Base-by-base conservation (phyloP, 306 rosid genomes). In the Echinosophora koreensis region DNA sequence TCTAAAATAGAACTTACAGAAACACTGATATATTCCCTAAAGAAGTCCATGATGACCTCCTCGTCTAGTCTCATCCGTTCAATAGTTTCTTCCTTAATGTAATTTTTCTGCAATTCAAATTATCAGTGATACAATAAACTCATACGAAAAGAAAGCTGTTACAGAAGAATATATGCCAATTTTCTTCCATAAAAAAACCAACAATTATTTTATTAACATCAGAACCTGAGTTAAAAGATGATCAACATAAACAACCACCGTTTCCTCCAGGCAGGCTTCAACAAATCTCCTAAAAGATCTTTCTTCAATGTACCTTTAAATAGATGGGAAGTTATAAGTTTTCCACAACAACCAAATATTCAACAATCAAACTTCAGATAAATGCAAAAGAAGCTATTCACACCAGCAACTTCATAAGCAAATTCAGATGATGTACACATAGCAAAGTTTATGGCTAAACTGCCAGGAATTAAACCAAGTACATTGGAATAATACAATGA, bases 241-340 rank as follows among this genome's bases (percentile, higher is more conserved):
- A 73, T 95, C 99, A 66, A 92, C 97, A 67, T 92, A 95, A 78
- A 92, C 92, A 55, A 92, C 66, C 60, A 91, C 88, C 8, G 97
- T 89, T 88, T 95, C 99, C 87, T 95, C 99, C 52, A 95, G 90
- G 86, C 99, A 95, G 69, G 99, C 97, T 87, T 95, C 99, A 55
- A 95, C 99, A 71, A 95, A 95, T 88, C 92, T 95, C 87, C 97
- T 89, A 78, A 95, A 95, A 18, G 97, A 92, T 82, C 97, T 87
- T 65, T 95, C 99, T 92, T 95, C 99, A 77, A 92, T 89, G 86
- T 95, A 95, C 96, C 99, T 94, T 94, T 83, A 46, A 79, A 56
- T 62, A 55, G 59, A 63, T 2, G 47, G 58, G 65, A 77, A 71
- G 80, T 44, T 38, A 55, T 66, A 65, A 85, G 77, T 44, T 84